Evolutionary conservation across 805 yeast genomes (phyloP).

Genomic region (Starmerella kuoi): DNA sequence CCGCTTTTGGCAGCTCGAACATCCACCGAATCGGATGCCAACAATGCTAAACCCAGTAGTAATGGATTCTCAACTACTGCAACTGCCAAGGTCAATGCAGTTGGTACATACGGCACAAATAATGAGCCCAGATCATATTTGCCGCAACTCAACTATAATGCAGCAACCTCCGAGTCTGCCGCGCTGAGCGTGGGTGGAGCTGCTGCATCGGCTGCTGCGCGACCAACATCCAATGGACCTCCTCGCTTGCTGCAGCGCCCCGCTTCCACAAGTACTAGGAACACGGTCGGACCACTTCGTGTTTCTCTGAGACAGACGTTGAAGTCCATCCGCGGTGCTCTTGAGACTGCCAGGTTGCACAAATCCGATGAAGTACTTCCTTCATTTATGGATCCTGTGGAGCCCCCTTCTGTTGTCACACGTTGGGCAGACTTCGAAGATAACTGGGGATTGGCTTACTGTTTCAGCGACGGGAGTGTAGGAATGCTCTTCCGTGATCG

Average conservation of each 20-base stretch:
- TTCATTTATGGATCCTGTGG: conserved; percentile 1
- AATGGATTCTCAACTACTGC: neutral
- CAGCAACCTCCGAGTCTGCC: neutral
- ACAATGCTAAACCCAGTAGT: neutral
- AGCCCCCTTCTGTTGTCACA: conserved; percentile 31
- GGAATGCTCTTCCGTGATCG: conserved; percentile 85
- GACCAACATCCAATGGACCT: conserved; percentile 4
- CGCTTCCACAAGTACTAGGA: conserved; percentile 6
- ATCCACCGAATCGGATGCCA: conserved; percentile 6
- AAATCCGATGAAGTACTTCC: neutral
- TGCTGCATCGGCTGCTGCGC: neutral
- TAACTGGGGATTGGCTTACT: conserved; percentile 90
- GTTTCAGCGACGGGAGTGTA: conserved; percentile 74
- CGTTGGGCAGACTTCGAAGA: conserved; percentile 98
- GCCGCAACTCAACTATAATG: neutral
- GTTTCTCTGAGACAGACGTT: conserved; percentile 11
- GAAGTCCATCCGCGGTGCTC: conserved; percentile 1
- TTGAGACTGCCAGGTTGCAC: neutral
- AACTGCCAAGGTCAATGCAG: neutral
- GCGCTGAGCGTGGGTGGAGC: neutral
- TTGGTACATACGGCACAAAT: neutral
- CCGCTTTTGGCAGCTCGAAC: conserved; percentile 14
- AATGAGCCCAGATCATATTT: neutral
- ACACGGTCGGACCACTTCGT: conserved; percentile 14
- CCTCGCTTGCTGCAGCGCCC: conserved; percentile 13